These are phyloP conservation scores for Pyrenula aspistea DNA, from an alignment of 495 filamentous ascomycete genomes.

Conservation along the genomic window DNA sequence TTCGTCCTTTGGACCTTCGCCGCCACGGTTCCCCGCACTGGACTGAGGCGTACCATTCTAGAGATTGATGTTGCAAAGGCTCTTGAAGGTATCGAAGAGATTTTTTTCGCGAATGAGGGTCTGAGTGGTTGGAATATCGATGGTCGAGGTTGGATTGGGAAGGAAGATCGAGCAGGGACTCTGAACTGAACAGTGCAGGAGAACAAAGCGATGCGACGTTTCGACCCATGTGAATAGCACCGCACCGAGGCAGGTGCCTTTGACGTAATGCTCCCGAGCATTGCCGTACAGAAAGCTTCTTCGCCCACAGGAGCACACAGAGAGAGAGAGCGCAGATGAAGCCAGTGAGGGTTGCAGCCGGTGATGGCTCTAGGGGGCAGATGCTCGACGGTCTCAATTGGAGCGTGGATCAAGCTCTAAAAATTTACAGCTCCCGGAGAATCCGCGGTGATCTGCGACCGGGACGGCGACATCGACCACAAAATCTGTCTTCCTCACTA, in stretches of 20 bases:
- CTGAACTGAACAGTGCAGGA: neutral
- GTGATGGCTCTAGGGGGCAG: too few relatives aligned
- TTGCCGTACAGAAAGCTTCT: neutral
- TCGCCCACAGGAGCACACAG: neutral
- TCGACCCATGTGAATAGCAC: neutral
- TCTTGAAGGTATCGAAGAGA: neutral
- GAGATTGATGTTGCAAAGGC: neutral
- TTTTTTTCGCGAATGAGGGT: neutral
- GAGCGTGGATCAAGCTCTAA: too few relatives aligned
- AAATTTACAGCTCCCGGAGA: too few relatives aligned
- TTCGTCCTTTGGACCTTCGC: neutral
- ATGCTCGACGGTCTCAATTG: too few relatives aligned
- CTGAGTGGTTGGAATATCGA: neutral
- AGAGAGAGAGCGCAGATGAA: too few relatives aligned
- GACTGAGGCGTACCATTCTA: neutral
- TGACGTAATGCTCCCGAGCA: neutral
- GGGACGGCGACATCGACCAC: too few relatives aligned
- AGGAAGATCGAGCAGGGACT: neutral
- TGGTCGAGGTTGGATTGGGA: neutral
- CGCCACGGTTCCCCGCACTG: neutral
- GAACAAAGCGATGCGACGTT: neutral
- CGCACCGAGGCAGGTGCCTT: neutral
- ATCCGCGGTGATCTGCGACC: too few relatives aligned
- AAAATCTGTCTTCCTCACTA: too few relatives aligned
- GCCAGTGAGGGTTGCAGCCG: too few relatives aligned